These are phyloP conservation scores for Trametes cubensis DNA, from an alignment of 768 basidiomycete species.

Conservation along the genomic window DNA sequence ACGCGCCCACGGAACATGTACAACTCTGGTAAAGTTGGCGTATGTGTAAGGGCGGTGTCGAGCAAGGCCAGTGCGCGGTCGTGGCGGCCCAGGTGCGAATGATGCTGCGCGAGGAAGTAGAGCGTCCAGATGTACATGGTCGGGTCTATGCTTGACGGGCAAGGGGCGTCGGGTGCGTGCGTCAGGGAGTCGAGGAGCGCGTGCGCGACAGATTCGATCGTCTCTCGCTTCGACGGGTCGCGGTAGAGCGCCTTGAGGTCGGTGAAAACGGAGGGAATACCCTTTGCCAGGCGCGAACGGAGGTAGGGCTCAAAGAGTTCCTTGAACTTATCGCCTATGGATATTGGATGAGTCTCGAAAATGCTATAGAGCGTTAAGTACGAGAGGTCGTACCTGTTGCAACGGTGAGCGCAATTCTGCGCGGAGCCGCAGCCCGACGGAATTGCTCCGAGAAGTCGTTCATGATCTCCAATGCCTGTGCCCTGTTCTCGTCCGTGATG, in stretches of 20 bases:
- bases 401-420: slow-evolving; percentile 71
- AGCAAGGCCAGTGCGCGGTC: slow-evolving; percentile 61
- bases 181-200: slow-evolving; percentile 43
- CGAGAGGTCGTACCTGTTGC: slow-evolving; percentile 46
- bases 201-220: slow-evolving; percentile 73
- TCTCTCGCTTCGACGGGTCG: slow-evolving; percentile 61
- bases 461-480: slow-evolving; percentile 59
- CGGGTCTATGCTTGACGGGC: slow-evolving; percentile 52
- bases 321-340: slow-evolving; percentile 67
- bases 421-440: slow-evolving; percentile 71
- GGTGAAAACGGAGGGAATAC: slow-evolving; percentile 90
- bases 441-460: slow-evolving; percentile 60
- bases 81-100: slow-evolving; percentile 62
- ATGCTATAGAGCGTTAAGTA: no score
- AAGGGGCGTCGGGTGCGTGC: slow-evolving; percentile 37
- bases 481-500: slow-evolving; percentile 51
- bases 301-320: slow-evolving; percentile 69
- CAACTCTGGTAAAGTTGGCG: slow-evolving; percentile 92
- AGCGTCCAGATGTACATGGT: slow-evolving; percentile 92
- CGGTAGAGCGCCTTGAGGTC: slow-evolving; percentile 87
- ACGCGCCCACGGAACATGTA: slow-evolving; percentile 80
- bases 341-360: background rate
- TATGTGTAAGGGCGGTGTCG: slow-evolving; percentile 71
- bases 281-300: slow-evolving; percentile 69
- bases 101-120: slow-evolving; percentile 92